phyloP scores from a whole-genome alignment of 106 monocot species.

The Ottelia alismoides region DNA sequence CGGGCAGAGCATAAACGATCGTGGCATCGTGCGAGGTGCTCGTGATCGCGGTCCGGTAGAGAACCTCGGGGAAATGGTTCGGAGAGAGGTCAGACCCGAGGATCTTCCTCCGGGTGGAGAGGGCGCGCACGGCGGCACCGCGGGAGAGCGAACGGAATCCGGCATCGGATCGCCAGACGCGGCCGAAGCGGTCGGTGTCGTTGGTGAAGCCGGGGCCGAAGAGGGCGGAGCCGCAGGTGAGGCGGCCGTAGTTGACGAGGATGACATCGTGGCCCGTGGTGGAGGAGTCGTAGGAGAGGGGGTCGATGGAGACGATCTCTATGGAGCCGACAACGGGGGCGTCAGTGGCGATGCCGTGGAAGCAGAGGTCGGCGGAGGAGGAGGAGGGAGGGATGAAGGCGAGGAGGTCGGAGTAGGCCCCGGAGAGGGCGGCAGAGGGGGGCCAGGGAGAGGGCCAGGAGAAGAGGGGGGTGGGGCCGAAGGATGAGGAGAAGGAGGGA shows the following conservation, averaged over 20 bases:
- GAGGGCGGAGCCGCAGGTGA: constrained; percentile 5
- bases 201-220: constrained; percentile 7
- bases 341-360: constrained; percentile 25
- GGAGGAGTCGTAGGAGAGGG: constrained; percentile 2
- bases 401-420: constrained; percentile 84
- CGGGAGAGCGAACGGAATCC: not conserved
- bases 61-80: constrained; percentile 6
- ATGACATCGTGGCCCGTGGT: not conserved
- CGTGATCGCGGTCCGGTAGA: constrained; percentile 14
- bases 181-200: constrained; percentile 8
- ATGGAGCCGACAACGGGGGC: constrained; percentile 12
- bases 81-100: not conserved
- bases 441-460: constrained; percentile 88
- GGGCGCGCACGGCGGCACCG: not conserved
- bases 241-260: constrained; percentile 15
- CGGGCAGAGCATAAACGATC: constrained; percentile 8
- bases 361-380: constrained; percentile 73
- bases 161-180: constrained; percentile 13
- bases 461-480: constrained; percentile 68
- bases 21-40: not conserved
- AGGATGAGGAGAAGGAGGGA: constrained; percentile 74
- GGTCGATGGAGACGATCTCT: constrained; percentile 9
- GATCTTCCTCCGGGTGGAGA: not conserved
- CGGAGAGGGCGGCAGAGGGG: constrained; percentile 31
- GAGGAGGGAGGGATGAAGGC: too few species aligned